Conservation (phyloP, 257 asterid genomes). For the Salvia miltiorrhiza region DNA sequence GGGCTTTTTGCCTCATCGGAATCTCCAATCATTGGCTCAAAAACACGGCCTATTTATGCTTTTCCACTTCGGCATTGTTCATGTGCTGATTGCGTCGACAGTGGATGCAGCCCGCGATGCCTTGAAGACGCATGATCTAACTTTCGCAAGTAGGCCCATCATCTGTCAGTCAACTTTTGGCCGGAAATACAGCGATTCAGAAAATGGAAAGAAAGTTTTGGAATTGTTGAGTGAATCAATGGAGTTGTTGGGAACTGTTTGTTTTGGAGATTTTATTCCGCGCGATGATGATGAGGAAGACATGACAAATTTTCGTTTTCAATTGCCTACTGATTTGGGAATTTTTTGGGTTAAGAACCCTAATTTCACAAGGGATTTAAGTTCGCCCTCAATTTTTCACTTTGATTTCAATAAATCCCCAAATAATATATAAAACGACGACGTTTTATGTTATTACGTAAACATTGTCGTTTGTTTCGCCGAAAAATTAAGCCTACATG, state of each 20-base stretch:
- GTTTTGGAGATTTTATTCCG: neutral
- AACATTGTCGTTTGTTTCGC: too few relatives aligned
- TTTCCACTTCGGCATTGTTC: neutral
- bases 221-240: neutral
- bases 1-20: neutral
- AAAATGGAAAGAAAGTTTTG: neutral
- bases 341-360: too few relatives aligned
- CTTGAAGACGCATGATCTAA: neutral
- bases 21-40: neutral
- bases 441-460: too few relatives aligned
- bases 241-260: neutral
- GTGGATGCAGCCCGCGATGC: neutral
- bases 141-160: neutral
- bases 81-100: neutral
- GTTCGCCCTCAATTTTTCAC: too few relatives aligned
- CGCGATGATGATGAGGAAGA: too few relatives aligned
- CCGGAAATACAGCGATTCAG: neutral
- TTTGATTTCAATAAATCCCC: too few relatives aligned
- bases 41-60: conserved; percentile 5
- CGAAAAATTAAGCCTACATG: too few relatives aligned
- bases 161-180: neutral
- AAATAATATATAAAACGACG: too few relatives aligned
- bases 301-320: too few relatives aligned
- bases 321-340: too few relatives aligned
- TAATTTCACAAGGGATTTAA: too few relatives aligned